Evolutionary conservation across 495 filamentous ascomycete species (phyloP).

Genomic region (Aspergillus cavernicola): DNA sequence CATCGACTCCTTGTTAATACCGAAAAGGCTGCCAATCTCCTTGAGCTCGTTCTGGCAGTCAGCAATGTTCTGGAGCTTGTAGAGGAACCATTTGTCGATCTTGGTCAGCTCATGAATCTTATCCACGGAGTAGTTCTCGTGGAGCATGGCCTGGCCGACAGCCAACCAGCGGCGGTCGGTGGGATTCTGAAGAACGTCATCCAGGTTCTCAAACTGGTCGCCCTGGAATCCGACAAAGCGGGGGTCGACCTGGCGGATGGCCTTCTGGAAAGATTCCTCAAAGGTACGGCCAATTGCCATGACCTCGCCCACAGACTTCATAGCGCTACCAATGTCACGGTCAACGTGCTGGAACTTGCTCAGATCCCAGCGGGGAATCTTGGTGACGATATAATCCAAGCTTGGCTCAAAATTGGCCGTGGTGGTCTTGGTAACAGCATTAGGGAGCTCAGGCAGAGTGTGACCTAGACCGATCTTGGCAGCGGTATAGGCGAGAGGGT

Average conservation of each 20-base stretch:
- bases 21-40: conserved; percentile 80
- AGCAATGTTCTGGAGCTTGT: conserved; percentile 96
- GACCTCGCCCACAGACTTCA: conserved; percentile 98
- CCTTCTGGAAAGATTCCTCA: conserved; percentile 99
- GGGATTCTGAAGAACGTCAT: conserved; percentile 84
- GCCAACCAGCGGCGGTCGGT: conserved; percentile 95
- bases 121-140: conserved; percentile 92
- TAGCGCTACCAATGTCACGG: conserved; percentile 92
- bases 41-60: conserved; percentile 83
- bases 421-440: conserved; percentile 96
- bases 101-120: conserved; percentile 88
- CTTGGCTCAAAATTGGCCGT: conserved; percentile 98
- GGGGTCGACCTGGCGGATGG: conserved; percentile 93
- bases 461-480: conserved; percentile 96
- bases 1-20: conserved; percentile 81
- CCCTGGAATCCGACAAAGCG: conserved; percentile 91
- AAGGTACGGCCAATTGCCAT: conserved; percentile 99
- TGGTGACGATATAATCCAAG: conserved; percentile 95
- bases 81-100: conserved; percentile 98
- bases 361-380: conserved; percentile 97
- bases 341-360: conserved; percentile 99
- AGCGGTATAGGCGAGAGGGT: conserved; percentile 92
- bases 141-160: conserved; percentile 95
- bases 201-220: conserved; percentile 87
- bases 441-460: conserved; percentile 89